Percentiles rank a stretch among this genome's conserved stretches.
Conservation (phyloP, 225 moss, liverwort and hornwort genomes). For the Anthoceros angustus region DNA sequence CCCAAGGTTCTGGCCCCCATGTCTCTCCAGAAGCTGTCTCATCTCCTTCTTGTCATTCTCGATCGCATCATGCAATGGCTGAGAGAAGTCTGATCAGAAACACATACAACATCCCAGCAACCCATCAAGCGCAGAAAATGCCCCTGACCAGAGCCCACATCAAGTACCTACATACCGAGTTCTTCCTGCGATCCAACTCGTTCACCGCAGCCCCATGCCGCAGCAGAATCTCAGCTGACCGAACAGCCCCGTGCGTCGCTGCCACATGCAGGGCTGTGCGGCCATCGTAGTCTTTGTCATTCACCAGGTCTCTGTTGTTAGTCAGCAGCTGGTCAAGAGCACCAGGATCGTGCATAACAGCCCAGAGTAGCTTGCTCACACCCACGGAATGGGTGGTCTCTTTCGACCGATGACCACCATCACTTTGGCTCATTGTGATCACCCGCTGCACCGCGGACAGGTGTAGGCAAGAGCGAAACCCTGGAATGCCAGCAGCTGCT, state of each 20-base stretch:
- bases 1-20: background rate
- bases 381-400: background rate
- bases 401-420: too few species aligned
- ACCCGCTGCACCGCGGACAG: too few species aligned
- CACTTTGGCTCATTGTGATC: too few species aligned
- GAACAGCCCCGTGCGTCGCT: constrained; percentile 18
- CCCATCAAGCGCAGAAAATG: background rate
- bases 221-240: constrained; percentile 22
- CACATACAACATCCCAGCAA: background rate
- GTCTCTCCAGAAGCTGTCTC: background rate
- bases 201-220: constrained; percentile 23
- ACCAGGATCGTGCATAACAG: constrained; percentile 5
- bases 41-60: background rate
- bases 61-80: background rate
- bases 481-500: too few species aligned
- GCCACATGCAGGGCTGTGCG: constrained; percentile 36
- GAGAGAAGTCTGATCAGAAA: background rate
- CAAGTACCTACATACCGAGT: constrained; percentile 16
- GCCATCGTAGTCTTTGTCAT: constrained; percentile 23
- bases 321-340: constrained; percentile 15
- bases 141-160: background rate
- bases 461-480: too few species aligned
- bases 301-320: constrained; percentile 8
- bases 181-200: constrained; percentile 32
- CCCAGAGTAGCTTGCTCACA: background rate